Base-by-base conservation (phyloP, 345 rosid species). In the Cardamine resedifolia region DNA sequence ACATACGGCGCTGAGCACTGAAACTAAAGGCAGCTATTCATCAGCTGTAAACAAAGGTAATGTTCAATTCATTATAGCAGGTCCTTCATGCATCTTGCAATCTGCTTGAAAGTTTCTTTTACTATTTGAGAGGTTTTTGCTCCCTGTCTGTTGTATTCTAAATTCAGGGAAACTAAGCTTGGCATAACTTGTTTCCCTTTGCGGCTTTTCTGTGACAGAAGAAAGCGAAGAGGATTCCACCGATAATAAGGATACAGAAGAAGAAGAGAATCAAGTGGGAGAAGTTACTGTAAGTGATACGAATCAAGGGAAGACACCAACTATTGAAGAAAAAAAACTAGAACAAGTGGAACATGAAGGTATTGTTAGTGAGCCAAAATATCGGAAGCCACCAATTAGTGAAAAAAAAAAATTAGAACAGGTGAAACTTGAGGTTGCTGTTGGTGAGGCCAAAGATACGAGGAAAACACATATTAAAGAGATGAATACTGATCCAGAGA, bases 21-120 rank as follows among this genome's bases (percentile, higher is more conserved):
- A 57, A 71, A 39, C 33, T 21, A 71, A 77, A 64, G 58, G 58
- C 19, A 50, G 57, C 57, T 64, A 64, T 15, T 64, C 76, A 58
- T 65, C 68, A 77, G 50, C 68, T 65, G 26, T 49, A 39, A 64
- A 58, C 56, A 23, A 71, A 50, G 75, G 76, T 77, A 77, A 16
- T 41, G 49, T 41, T 58, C 28, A 15, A 20, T 38, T 33, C 50
- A 3, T 24, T 45, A 27, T 34, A 10, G 1, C 19, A 27, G 71
- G 45, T 70, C 50, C 11, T 9, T 76, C 28, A 27, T 26, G 34
- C 23, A 44, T 62, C 64, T 24, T 60, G 39, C 62, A 28, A 18
- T 24, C 64, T 50, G 8, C 39, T 52, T 64, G 33, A 31, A 47
- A 6, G 21, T 33, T 20, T 39, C 24, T 23, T 47, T n/a, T 30